Base-by-base conservation (phyloP, 768 basidiomycete species). In the Pleurotus tuber-regium region DNA sequence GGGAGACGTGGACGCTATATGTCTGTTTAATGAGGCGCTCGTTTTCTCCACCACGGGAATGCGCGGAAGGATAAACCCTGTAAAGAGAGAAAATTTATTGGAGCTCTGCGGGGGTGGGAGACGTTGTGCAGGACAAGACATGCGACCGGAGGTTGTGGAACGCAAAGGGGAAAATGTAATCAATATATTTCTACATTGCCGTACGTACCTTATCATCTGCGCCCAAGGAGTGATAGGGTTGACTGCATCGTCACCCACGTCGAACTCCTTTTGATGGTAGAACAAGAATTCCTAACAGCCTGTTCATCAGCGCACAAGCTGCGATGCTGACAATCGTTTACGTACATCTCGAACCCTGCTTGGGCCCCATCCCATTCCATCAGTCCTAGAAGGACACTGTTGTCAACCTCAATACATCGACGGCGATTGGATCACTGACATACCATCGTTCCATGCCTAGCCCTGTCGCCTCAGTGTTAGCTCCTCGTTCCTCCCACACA, bases 401-500 rank as follows among this genome's bases (percentile, higher is more conserved):
- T 36, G 46, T 50, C 8, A 24, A 51, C 50, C 52, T 33, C 52
- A 54, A 48, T 28, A 23, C 43, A 35, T 40, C 12, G 19, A 16
- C 44, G 36, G 18, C 53, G 47, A n/a, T n/a, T n/a, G n/a, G n/a
- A n/a, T 24, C 12, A 18, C 9, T 25, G 44, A 63, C 70, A 30
- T 61, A 82, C 85, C 90, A 90, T 66, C 89, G 77, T 59, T 92
- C 90, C 85, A 92, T 92, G 30, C 89, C 89, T 41, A 90, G 78
- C 11, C 89, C 89, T 8, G 88, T 87, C 25, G 76, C 77, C 62
- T 89, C 88, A n/a, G 86, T 83, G 63, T 87, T 89, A 5, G 89
- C 86, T 21, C 86, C 86, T 55, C 89, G 85, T 59, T 92, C 89
- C 63, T 92, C 89, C 89, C 90, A 92, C 54, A 92, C 87, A 59